Conservation (phyloP, 2,329 filamentous ascomycete species). For the Aspergillus transmontanensis region DNA sequence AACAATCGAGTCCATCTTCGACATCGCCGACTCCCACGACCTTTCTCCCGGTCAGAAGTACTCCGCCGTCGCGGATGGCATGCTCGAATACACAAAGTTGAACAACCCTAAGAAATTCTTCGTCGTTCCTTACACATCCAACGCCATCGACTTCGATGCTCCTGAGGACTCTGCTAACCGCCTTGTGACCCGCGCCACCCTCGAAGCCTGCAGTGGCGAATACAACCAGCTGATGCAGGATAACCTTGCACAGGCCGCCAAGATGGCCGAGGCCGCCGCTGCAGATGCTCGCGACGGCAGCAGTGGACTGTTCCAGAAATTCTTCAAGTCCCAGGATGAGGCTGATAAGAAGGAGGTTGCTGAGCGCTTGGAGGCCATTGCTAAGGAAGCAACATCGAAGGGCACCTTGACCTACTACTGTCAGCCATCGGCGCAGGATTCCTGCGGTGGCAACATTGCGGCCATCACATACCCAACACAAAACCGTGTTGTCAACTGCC, state of each 20-base stretch:
- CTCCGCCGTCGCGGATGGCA: slow-evolving; percentile 14
- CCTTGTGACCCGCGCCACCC: slow-evolving; percentile 13
- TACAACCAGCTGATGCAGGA: slow-evolving; percentile 13
- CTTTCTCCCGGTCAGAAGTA: slow-evolving; percentile 15
- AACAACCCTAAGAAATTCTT: slow-evolving; percentile 10
- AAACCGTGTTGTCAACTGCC: slow-evolving; percentile 21
- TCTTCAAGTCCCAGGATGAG: slow-evolving; percentile 18
- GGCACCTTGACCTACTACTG: slow-evolving; percentile 21
- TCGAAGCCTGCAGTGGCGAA: slow-evolving; percentile 14
- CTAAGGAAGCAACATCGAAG: slow-evolving; percentile 16
- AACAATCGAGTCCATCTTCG: slow-evolving; percentile 17
- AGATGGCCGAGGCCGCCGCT: slow-evolving; percentile 18
- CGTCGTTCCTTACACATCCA: slow-evolving; percentile 13
- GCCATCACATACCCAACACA: slow-evolving; percentile 18
- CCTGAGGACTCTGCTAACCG: neutral
- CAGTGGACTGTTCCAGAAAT: slow-evolving; percentile 16
- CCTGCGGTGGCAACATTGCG: slow-evolving; percentile 19
- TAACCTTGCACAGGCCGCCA: slow-evolving; percentile 12
- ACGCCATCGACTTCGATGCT: slow-evolving; percentile 14
- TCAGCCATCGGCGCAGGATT: slow-evolving; percentile 13
- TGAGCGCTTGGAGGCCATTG: slow-evolving; percentile 17
- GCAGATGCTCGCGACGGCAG: slow-evolving; percentile 13
- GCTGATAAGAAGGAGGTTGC: slow-evolving; percentile 13
- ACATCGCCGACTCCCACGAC: slow-evolving; percentile 16
- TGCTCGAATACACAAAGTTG: slow-evolving; percentile 14